phyloP scores from a whole-genome alignment of 768 basidiomycete species.

The Gautieria morchelliformis region DNA sequence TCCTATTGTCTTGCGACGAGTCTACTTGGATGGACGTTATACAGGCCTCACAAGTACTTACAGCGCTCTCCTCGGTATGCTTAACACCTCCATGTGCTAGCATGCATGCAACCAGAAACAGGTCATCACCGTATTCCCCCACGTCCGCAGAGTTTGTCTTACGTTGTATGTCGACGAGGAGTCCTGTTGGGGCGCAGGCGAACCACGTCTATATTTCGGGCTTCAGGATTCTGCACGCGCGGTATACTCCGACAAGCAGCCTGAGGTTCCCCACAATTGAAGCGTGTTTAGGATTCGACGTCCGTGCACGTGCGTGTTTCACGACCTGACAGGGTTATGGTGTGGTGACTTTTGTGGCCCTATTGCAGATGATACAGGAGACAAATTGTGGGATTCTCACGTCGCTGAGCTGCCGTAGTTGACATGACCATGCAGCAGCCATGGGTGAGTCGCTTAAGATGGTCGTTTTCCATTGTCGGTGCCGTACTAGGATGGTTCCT shows the following conservation, averaged over 20 bases:
- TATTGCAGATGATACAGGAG: conserved; percentile 62
- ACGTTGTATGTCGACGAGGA: conserved; percentile 55
- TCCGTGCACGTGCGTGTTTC: conserved; percentile 44
- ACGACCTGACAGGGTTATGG: not conserved
- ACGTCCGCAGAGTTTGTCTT: conserved; percentile 61
- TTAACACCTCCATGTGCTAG: conserved; percentile 68
- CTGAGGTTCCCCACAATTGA: conserved; percentile 8
- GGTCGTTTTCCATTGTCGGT: conserved; percentile 50
- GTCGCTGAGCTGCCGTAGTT: not conserved
- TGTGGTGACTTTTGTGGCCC: not conserved
- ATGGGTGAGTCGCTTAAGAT: conserved; percentile 62
- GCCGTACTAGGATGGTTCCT: conserved; percentile 71
- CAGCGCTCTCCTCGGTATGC: conserved; percentile 49
- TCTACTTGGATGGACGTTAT: not conserved
- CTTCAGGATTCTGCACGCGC: conserved; percentile 68
- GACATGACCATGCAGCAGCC: conserved; percentile 9
- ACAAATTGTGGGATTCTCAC: conserved; percentile 39
- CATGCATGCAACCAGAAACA: conserved; percentile 63
- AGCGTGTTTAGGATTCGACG: conserved; percentile 44
- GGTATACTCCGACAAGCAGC: conserved; percentile 63
- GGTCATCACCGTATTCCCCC: conserved; percentile 58
- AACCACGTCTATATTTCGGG: conserved; percentile 60
- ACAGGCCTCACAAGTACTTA: conserved; percentile 63
- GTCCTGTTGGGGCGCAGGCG: conserved; percentile 51
- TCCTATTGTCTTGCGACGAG: not conserved